phyloP scores from a whole-genome alignment of 2,329 filamentous ascomycete genomes.

The Penicillium corylophilum region DNA sequence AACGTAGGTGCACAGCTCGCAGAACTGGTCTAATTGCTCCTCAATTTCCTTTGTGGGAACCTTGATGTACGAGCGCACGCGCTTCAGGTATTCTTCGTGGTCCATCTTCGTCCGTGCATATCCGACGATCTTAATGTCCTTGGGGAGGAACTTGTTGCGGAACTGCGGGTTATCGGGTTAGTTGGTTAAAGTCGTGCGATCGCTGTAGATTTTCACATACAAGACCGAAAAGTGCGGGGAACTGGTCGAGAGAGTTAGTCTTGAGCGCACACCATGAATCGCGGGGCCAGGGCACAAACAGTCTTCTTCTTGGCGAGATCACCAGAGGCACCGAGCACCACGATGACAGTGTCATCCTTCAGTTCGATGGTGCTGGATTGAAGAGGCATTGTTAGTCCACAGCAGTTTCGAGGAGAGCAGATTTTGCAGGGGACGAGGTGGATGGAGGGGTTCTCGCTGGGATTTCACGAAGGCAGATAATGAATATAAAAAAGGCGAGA shows the following conservation, averaged over 20 bases:
- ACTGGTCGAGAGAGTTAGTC: slow-evolving; percentile 54
- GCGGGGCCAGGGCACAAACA: slow-evolving; percentile 52
- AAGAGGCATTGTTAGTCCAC: slow-evolving; percentile 41
- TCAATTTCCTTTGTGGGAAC: slow-evolving; percentile 96
- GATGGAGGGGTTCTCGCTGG: slow-evolving; percentile 20
- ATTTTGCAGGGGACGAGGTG: slow-evolving; percentile 16
- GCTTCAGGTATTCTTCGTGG: slow-evolving; percentile 87
- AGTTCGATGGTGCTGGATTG: slow-evolving; percentile 77
- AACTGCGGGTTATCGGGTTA: slow-evolving; percentile 58
- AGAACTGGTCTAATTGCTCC: slow-evolving; percentile 90
- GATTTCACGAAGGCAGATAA: slow-evolving; percentile 4
- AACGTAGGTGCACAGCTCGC: slow-evolving; percentile 83
- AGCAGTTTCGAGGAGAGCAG: slow-evolving; percentile 5
- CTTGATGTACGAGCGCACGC: slow-evolving; percentile 98
- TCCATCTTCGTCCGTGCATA: slow-evolving; percentile 99
- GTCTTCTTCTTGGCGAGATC: slow-evolving; percentile 99
- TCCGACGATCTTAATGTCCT: slow-evolving; percentile 94
- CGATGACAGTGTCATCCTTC: slow-evolving; percentile 96
- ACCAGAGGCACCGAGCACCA: slow-evolving; percentile 94
- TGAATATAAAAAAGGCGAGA: background rate
- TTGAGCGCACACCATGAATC: slow-evolving; percentile 5
- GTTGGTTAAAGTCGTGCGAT: slow-evolving; percentile 6
- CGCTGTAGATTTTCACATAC: slow-evolving; percentile 58
- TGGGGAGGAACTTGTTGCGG: slow-evolving; percentile 96
- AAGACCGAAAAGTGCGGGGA: slow-evolving; percentile 94